Evolutionary conservation across 2,329 filamentous ascomycete species (phyloP), one percentile per base, ranked within the genome.

Genomic region (Beauveria varroae): DNA sequence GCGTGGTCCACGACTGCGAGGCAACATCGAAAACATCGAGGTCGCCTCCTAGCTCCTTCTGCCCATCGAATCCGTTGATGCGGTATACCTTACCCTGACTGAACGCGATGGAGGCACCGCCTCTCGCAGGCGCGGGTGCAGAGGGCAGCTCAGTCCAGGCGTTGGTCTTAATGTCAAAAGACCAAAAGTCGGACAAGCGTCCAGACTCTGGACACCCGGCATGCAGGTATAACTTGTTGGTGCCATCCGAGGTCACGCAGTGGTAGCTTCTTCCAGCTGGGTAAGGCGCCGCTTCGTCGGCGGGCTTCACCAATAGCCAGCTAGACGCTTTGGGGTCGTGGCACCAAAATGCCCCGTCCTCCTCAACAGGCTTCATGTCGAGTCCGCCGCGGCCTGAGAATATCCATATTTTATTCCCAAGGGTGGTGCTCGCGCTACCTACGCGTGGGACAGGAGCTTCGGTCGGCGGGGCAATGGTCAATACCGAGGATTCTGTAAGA

Each of bases 21-120:
- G 30, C 50, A 3, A 62, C 41, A 46, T 75, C 68, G 34, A 66
- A 74, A 2, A 85, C 69, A 62, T 89, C 85, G 10, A 89, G 26
- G 2, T 66, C 70, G 0, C 84, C 85, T 0, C 86, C 86, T 40
- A 83, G 77, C 66, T 88, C 86, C 0, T 68, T 78, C 12, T 74
- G 77, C 0, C 85, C 86, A 67, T 88, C 85, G 60, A 87, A 88
- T 0, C 86, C 86, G 63, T 84, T 82, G 78, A 87, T 84, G 1
- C 86, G 76, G 67, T 81, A 88, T 3, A 88, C 46, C 59, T 77
- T 72, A 4, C 66, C 69, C 6, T 64, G 50, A 12, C 40, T 20
- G 47, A 68, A 71, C 0, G 71, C 62, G 81, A 82, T 52, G 1
- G 80, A 84, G 0, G 84, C 73, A 0, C 84, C 84, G 1, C 69